Evolutionary conservation across 257 asterid species (phyloP).

Genomic region (Solanum virginianum): DNA sequence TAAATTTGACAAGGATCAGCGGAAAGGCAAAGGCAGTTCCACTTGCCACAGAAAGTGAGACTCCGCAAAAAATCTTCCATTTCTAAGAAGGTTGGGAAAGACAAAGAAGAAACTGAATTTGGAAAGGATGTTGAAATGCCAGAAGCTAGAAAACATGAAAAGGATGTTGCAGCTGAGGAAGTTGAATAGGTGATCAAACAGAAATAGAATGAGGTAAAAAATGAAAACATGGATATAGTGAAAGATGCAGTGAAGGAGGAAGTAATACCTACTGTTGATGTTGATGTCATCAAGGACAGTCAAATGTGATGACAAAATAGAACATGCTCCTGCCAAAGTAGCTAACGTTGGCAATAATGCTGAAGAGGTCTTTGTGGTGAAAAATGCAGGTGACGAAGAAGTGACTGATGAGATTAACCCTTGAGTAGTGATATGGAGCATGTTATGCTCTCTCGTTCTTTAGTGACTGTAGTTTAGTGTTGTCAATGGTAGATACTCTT

Average conservation of each 20-base stretch:
- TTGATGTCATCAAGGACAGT: background rate
- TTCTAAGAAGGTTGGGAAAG: constrained; percentile 17
- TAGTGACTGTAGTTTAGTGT: constrained; percentile 6
- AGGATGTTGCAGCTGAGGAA: background rate
- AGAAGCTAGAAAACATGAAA: constrained; percentile 14
- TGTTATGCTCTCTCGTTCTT: background rate
- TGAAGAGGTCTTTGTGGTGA: background rate
- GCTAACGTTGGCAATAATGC: background rate
- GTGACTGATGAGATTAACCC: constrained; percentile 4
- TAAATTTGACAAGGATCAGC: constrained; percentile 39
- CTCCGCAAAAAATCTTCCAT: constrained; percentile 26
- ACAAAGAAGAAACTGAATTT: constrained; percentile 11
- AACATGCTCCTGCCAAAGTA: background rate
- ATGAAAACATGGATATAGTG: background rate
- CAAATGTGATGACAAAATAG: background rate
- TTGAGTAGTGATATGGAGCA: background rate
- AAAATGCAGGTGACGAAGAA: constrained; percentile 17
- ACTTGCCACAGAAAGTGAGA: constrained; percentile 9
- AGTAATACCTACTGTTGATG: background rate
- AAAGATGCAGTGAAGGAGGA: background rate
- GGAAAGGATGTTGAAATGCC: constrained; percentile 11
- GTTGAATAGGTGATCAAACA: background rate
- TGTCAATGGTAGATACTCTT: constrained; percentile 8
- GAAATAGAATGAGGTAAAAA: background rate
- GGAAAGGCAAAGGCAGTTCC: constrained; percentile 26